Percentiles rank a stretch among this genome's conserved stretches.
Conservation (phyloP, 345 rosid genomes). For the Eucalyptus sp. region DNA sequence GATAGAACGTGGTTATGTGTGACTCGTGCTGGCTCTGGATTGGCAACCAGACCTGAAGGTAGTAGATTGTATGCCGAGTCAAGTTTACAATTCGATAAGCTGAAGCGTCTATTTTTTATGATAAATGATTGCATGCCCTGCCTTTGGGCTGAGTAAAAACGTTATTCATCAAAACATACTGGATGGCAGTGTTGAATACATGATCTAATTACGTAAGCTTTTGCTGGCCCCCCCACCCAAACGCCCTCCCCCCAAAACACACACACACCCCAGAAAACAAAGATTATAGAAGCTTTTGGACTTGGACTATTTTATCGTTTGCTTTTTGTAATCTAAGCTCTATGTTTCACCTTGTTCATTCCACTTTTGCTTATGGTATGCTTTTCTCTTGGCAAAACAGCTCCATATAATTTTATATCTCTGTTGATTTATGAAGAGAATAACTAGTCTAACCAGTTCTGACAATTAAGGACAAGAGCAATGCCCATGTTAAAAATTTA, state of each 20-base stretch:
- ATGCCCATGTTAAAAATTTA: not conserved
- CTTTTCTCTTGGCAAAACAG: not conserved
- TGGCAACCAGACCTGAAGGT: constrained; percentile 23
- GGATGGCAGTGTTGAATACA: not conserved
- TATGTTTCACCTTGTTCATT: not conserved
- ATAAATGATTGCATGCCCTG: not conserved
- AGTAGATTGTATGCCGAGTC: not conserved
- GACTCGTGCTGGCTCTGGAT: constrained; percentile 13
- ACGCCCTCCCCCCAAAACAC: not conserved
- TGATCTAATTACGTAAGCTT: not conserved
- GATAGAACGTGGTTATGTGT: constrained; percentile 50
- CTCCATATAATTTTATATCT: not conserved
- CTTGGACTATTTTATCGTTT: not conserved
- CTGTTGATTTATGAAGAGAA: not conserved
- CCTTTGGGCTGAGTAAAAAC: not conserved
- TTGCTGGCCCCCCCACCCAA: not conserved
- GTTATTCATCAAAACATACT: not conserved
- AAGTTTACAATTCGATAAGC: not conserved
- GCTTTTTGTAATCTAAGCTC: not conserved
- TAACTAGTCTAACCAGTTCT: not conserved
- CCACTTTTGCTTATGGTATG: not conserved
- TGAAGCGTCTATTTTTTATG: not conserved
- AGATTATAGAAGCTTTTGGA: not conserved
- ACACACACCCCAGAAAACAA: not conserved
- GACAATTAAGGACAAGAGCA: not conserved